These are phyloP conservation scores for Globisporangium carolinianum DNA, from an alignment of 352 stramenopile species.

Conservation along the genomic window DNA sequence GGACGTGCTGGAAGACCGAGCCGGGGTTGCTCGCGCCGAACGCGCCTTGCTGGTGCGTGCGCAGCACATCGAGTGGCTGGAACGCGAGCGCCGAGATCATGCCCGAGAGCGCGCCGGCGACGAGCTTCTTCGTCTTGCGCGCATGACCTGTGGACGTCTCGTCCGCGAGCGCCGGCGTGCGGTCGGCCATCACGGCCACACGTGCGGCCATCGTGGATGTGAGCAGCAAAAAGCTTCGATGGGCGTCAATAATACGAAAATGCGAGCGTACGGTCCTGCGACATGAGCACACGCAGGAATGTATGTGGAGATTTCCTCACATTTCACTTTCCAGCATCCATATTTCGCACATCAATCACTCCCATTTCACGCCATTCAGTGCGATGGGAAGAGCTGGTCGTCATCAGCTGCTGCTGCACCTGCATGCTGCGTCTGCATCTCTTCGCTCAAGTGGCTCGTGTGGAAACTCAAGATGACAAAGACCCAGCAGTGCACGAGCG, in stretches of 20 bases:
- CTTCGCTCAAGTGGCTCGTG: constrained; percentile 78
- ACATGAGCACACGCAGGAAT: neutral
- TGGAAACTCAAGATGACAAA: constrained; percentile 85
- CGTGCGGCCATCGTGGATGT: constrained; percentile 8
- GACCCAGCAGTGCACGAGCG: constrained; percentile 81
- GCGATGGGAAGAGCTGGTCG: constrained; percentile 5
- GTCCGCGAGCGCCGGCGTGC: constrained; percentile 1
- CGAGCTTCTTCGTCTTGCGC: constrained; percentile 67
- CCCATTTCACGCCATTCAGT: neutral
- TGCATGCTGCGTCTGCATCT: constrained; percentile 39
- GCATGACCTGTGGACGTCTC: constrained; percentile 9
- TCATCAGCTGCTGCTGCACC: constrained; percentile 14
- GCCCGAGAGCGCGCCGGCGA: constrained; percentile 59
- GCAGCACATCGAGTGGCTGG: constrained; percentile 80
- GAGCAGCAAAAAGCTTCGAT: neutral
- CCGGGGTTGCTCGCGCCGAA: constrained; percentile 26
- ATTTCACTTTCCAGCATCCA: too few relatives aligned
- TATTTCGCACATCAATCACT: neutral
- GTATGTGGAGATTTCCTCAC: too few relatives aligned
- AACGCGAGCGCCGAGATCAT: constrained; percentile 80
- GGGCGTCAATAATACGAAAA: neutral
- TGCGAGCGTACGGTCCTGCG: neutral
- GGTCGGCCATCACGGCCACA: constrained; percentile 4
- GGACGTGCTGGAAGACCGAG: constrained; percentile 8
- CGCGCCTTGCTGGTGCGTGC: constrained; percentile 77